Conservation (phyloP, 2,329 filamentous ascomycete species). For the Xylariaceae sp. region DNA sequence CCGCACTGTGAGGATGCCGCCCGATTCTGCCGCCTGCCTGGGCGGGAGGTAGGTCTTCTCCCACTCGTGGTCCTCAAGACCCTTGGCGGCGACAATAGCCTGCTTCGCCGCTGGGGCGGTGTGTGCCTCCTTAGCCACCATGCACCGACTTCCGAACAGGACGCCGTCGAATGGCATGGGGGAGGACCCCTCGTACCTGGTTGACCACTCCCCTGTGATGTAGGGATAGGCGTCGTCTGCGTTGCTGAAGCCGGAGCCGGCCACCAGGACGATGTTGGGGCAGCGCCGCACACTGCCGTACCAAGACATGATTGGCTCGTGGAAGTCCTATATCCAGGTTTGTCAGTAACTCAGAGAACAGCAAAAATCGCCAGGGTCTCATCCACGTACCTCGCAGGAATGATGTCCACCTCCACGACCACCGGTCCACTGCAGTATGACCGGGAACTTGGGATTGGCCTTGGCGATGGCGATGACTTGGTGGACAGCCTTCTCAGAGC, state of each 20-base stretch:
- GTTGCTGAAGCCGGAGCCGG: slow-evolving; percentile 86
- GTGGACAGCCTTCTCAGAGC: slow-evolving; percentile 82
- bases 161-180: slow-evolving; percentile 93
- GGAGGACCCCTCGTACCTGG: slow-evolving; percentile 77
- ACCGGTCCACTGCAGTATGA: slow-evolving; percentile 91
- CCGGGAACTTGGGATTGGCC: slow-evolving; percentile 86
- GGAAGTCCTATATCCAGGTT: too few species aligned
- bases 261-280: slow-evolving; percentile 81
- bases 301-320: slow-evolving; percentile 85
- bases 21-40: too few species aligned
- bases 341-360: too few species aligned
- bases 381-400: too few species aligned
- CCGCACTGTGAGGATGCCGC: slow-evolving; percentile 90
- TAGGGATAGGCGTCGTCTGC: slow-evolving; percentile 90
- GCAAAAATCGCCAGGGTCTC: too few species aligned
- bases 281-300: slow-evolving; percentile 81
- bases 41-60: slow-evolving; percentile 84
- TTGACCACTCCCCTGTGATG: slow-evolving; percentile 81
- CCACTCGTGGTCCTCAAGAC: slow-evolving; percentile 78
- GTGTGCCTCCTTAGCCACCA: slow-evolving; percentile 88
- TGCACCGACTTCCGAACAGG: slow-evolving; percentile 86
- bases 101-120: slow-evolving; percentile 84
- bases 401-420: slow-evolving; percentile 91
- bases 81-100: slow-evolving; percentile 80
- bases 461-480: slow-evolving; percentile 88